Evolutionary conservation across 768 basidiomycete species (phyloP).

Genomic region (Heimioporus sp.): DNA sequence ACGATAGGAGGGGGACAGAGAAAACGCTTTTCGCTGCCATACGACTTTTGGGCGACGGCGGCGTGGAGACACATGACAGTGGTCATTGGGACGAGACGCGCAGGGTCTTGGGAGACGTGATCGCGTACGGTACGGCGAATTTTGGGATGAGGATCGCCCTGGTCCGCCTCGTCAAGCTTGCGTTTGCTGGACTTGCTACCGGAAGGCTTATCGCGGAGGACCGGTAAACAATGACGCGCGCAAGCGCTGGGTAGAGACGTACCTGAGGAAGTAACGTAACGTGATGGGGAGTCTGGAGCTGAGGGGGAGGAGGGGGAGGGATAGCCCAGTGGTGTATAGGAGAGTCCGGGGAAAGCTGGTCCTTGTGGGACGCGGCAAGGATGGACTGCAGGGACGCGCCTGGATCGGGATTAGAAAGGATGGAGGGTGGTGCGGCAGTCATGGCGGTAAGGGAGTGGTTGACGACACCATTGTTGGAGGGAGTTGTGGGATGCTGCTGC

Average conservation of each 20-base stretch:
- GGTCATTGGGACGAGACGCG: conserved; percentile 83
- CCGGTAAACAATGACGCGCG: conserved; percentile 25
- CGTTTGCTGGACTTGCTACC: conserved; percentile 59
- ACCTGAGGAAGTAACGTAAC: conserved; percentile 39
- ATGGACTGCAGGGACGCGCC: conserved; percentile 41
- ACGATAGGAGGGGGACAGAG: conserved; percentile 93
- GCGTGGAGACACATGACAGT: conserved; percentile 89
- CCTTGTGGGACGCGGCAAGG: conserved; percentile 33
- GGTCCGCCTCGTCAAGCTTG: conserved; percentile 64
- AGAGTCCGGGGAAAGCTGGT: conserved; percentile 27
- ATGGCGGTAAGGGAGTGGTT: conserved; percentile 30
- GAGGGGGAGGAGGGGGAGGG: conserved; percentile 22
- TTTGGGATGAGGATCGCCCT: conserved; percentile 67
- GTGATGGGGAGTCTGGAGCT: conserved; percentile 30
- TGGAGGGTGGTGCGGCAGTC: conserved; percentile 28
- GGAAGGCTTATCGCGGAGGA: conserved; percentile 24
- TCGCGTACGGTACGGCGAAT: conserved; percentile 84
- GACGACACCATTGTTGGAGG: conserved; percentile 24
- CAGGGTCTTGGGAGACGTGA: conserved; percentile 73
- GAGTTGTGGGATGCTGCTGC: conserved; percentile 18
- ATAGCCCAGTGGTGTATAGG: conserved; percentile 40
- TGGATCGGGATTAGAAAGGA: conserved; percentile 38
- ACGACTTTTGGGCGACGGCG: conserved; percentile 93
- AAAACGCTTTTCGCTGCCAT: conserved; percentile 93
- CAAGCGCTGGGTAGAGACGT: conserved; percentile 29